phyloP scores from a whole-genome alignment of 2,329 filamentous ascomycete genomes.

The Sordariomycetes sp. region DNA sequence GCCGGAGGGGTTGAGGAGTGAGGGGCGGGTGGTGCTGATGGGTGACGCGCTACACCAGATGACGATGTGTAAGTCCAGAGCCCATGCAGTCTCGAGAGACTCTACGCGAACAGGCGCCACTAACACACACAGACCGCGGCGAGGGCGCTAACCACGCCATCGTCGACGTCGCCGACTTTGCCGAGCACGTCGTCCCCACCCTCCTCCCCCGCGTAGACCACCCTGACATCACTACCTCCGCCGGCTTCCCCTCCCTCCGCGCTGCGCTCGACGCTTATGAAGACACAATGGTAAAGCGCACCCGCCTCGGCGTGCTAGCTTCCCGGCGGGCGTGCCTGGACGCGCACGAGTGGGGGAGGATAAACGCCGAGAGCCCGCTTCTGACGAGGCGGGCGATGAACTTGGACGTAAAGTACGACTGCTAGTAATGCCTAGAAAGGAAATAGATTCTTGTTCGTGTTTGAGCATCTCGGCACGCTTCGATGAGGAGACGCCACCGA shows the following conservation, averaged over 20 bases:
- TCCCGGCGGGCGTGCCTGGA: constrained; percentile 39
- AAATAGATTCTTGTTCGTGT: background rate
- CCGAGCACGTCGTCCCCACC: constrained; percentile 15
- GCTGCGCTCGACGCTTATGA: constrained; percentile 26
- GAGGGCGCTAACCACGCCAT: constrained; percentile 46
- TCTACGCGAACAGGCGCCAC: background rate
- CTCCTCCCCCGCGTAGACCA: constrained; percentile 2
- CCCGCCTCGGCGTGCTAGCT: constrained; percentile 30
- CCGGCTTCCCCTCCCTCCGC: constrained; percentile 10
- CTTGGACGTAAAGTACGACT: constrained; percentile 16
- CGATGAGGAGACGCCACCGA: no score
- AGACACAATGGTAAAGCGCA: constrained; percentile 24
- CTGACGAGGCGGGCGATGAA: constrained; percentile 22
- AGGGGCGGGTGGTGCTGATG: constrained; percentile 29
- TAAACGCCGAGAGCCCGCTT: constrained; percentile 21
- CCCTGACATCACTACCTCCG: no score
- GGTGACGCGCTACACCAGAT: constrained; percentile 45
- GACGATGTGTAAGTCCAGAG: constrained; percentile 43
- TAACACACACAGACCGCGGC: constrained; percentile 29
- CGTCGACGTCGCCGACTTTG: constrained; percentile 32
- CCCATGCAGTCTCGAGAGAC: background rate
- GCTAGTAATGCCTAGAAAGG: background rate
- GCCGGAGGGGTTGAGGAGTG: constrained; percentile 17
- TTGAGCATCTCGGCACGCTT: background rate
- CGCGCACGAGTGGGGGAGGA: constrained; percentile 33